These are phyloP conservation scores for Backusella mclennaniae DNA, from an alignment of 192 early-diverging fungal species.

Conservation along the genomic window DNA sequence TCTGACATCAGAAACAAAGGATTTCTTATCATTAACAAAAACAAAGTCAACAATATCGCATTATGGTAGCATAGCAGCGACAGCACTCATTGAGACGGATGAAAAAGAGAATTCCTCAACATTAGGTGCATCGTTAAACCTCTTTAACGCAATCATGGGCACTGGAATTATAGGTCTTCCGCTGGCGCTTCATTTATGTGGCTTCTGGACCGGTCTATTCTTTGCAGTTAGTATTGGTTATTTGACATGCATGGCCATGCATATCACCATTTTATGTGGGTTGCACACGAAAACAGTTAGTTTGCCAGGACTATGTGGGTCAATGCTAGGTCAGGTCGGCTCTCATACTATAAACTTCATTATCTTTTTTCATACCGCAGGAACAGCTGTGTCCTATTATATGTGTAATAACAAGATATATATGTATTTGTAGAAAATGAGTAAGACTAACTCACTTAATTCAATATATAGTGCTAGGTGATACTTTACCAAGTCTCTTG, in stretches of 20 bases:
- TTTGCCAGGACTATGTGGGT: constrained; percentile 44
- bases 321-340: constrained; percentile 48
- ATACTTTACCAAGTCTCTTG: constrained; percentile 43
- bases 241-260: constrained; percentile 51
- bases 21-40: constrained; percentile 5
- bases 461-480: constrained; percentile 40
- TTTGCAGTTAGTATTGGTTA: constrained; percentile 44
- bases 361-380: constrained; percentile 51
- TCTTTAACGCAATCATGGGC: constrained; percentile 68
- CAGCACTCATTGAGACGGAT: background rate
- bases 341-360: constrained; percentile 51
- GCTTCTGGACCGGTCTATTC: constrained; percentile 57
- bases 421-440: background rate
- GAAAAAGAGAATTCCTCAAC: constrained; percentile 1
- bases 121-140: constrained; percentile 43
- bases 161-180: constrained; percentile 67
- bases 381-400: constrained; percentile 18
- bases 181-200: constrained; percentile 59
- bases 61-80: background rate
- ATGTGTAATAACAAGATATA: constrained; percentile 8
- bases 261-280: constrained; percentile 56
- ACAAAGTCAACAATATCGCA: background rate
- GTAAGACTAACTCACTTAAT: background rate
- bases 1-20: background rate
- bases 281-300: constrained; percentile 48